Evolutionary conservation across 2,329 filamentous ascomycete genomes (phyloP).

Genomic region (Aspergillus floridensis): DNA sequence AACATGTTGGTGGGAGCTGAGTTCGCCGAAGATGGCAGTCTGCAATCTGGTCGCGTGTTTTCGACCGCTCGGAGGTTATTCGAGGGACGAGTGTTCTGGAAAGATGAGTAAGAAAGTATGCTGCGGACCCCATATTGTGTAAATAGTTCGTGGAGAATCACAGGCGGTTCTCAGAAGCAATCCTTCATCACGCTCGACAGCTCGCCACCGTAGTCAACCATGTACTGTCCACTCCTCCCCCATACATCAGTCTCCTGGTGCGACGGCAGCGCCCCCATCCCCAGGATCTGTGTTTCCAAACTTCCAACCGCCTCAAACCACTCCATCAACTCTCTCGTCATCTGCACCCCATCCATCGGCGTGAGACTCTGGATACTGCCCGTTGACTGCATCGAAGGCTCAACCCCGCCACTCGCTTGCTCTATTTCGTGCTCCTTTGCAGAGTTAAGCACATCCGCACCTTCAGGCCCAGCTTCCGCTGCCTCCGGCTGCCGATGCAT

Average conservation of each 20-base stretch:
- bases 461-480: not conserved
- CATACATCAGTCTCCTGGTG: conserved; percentile 20
- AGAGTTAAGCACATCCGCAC: too few species aligned
- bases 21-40: conserved; percentile 35
- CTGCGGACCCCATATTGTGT: too few species aligned
- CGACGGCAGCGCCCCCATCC: conserved; percentile 22
- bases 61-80: conserved; percentile 50
- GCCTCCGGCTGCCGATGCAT: conserved; percentile 25
- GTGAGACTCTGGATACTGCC: conserved; percentile 48
- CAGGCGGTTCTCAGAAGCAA: conserved; percentile 21
- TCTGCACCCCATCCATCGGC: conserved; percentile 54
- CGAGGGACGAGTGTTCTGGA: conserved; percentile 48
- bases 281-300: conserved; percentile 43
- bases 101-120: conserved; percentile 1
- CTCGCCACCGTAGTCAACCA: conserved; percentile 56
- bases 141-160: not conserved
- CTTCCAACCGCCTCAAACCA: conserved; percentile 62
- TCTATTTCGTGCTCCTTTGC: not conserved
- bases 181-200: conserved; percentile 58
- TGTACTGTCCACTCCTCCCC: conserved; percentile 25
- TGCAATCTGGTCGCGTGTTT: conserved; percentile 45
- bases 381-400: not conserved
- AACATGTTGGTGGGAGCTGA: conserved; percentile 44
- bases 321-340: conserved; percentile 57
- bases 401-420: not conserved